These are phyloP conservation scores for Nicotiana knightiana DNA, from an alignment of 257 asterid species.

Conservation along the genomic window DNA sequence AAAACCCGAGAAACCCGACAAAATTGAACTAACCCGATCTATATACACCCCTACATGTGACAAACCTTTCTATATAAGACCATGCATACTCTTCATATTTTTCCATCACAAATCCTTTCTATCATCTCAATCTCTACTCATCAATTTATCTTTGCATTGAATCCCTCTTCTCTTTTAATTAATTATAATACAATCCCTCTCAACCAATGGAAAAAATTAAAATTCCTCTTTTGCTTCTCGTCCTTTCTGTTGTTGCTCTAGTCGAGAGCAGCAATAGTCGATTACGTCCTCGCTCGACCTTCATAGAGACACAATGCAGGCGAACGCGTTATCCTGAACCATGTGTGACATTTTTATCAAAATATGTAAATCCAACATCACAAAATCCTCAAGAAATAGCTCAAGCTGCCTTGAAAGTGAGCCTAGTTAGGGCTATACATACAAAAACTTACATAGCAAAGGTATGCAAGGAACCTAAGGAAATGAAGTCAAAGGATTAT, in stretches of 20 bases:
- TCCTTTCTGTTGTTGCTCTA: constrained; percentile 16
- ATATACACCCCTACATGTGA: neutral
- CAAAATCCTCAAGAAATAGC: constrained; percentile 43
- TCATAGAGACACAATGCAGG: constrained; percentile 35
- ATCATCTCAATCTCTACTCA: neutral
- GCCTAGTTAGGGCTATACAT: constrained; percentile 36
- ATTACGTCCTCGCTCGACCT: constrained; percentile 15
- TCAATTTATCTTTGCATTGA: neutral
- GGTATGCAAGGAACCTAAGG: constrained; percentile 34
- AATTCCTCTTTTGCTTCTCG: constrained; percentile 16
- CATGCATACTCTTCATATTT: constrained; percentile 5
- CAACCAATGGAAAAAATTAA: constrained; percentile 8
- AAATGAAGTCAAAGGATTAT: constrained; percentile 26
- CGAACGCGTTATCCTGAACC: constrained; percentile 30
- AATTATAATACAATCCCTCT: too few species aligned
- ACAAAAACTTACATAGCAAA: constrained; percentile 35
- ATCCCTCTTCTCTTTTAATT: too few species aligned
- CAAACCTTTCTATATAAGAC: constrained; percentile 31
- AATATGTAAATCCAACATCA: constrained; percentile 21
- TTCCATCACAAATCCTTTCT: neutral
- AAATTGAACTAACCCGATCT: too few species aligned
- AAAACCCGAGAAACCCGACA: too few species aligned
- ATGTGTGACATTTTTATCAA: constrained; percentile 33
- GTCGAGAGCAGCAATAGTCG: neutral
- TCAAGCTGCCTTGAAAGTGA: constrained; percentile 44